phyloP scores from a whole-genome alignment of 2,329 filamentous ascomycete genomes.

The Exophiala alcalophila region DNA sequence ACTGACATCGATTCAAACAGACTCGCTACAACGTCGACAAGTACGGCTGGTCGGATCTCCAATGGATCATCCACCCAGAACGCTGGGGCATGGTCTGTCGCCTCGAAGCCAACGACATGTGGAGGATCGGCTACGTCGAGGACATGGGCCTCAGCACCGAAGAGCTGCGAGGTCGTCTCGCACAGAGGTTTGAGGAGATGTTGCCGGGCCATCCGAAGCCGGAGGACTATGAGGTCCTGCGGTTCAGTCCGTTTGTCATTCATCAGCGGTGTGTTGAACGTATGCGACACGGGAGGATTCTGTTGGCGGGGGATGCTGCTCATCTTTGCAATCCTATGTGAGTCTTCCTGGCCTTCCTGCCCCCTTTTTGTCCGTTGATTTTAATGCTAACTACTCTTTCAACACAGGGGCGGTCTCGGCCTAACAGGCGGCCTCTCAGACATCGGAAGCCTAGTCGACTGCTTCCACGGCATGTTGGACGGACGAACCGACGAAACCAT shows the following conservation, averaged over 20 bases:
- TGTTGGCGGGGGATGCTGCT: constrained; percentile 60
- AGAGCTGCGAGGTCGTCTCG: constrained; percentile 53
- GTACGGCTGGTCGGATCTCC: constrained; percentile 31
- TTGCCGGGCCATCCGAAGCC: constrained; percentile 59
- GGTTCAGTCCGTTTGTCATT: constrained; percentile 59
- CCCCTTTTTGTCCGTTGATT: too few species aligned
- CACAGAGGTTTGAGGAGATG: constrained; percentile 55
- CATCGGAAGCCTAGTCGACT: too few species aligned
- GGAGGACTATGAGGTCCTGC: constrained; percentile 54
- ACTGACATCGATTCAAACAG: constrained; percentile 45
- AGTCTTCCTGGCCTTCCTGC: too few species aligned
- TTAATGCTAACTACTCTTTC: too few species aligned
- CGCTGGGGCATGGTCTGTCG: constrained; percentile 62
- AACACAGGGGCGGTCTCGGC: too few species aligned
- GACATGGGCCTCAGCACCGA: constrained; percentile 51
- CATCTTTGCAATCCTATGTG: constrained; percentile 50
- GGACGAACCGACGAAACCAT: too few species aligned
- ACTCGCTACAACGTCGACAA: constrained; percentile 60
- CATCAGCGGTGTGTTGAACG: constrained; percentile 58
- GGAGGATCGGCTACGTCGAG: constrained; percentile 63
- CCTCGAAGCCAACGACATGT: constrained; percentile 57
- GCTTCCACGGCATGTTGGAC: too few species aligned
- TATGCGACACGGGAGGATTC: constrained; percentile 55
- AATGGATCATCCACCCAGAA: constrained; percentile 59
- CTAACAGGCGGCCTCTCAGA: too few species aligned